Conservation (phyloP, 257 asterid genomes). For the Cruciata laevipes region DNA sequence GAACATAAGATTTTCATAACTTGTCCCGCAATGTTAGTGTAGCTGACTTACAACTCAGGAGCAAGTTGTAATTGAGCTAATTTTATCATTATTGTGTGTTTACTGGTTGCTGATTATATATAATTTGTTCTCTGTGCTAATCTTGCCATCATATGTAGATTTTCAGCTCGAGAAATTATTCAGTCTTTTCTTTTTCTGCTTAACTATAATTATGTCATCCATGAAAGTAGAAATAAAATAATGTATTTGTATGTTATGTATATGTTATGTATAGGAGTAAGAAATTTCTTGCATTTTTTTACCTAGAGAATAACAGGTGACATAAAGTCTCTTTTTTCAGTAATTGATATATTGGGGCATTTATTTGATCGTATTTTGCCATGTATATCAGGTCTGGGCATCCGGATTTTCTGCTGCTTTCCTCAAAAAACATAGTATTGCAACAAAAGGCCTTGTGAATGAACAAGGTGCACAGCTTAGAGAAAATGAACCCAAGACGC, state of each 20-base stretch:
- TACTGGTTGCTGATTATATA: neutral
- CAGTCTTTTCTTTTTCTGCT: neutral
- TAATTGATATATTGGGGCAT: neutral
- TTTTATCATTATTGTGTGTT: neutral
- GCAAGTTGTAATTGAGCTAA: neutral
- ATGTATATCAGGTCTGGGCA: conserved; percentile 61
- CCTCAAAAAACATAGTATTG: conserved; percentile 72
- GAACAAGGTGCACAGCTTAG: conserved; percentile 26
- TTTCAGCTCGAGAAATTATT: neutral
- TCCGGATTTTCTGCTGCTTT: conserved; percentile 94
- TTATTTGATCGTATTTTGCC: neutral
- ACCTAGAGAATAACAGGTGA: neutral
- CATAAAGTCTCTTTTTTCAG: neutral
- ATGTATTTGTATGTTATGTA: neutral
- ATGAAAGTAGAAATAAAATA: neutral
- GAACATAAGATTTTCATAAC: neutral
- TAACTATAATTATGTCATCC: neutral
- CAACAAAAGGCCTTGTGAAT: conserved; percentile 45
- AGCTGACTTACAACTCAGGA: neutral
- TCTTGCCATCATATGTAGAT: neutral
- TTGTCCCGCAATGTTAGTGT: neutral
- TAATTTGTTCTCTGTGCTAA: neutral
- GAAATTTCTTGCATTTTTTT: neutral
- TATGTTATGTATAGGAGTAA: neutral
- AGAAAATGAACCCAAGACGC: conserved; percentile 61